phyloP scores from a whole-genome alignment of 768 basidiomycete species.

The Rhizopogon vulgaris region DNA sequence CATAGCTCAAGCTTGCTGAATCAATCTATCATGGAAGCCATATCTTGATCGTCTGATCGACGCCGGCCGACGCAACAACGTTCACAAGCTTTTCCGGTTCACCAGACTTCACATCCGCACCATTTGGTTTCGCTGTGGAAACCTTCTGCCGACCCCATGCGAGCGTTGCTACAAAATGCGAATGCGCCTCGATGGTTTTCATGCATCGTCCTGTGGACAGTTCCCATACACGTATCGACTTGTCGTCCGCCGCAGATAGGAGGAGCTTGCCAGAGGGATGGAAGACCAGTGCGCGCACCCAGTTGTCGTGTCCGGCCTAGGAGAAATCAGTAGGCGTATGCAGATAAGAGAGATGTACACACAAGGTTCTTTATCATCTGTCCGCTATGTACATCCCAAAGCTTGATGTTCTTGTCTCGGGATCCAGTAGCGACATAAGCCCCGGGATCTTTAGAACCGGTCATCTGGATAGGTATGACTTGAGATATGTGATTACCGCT shows the following conservation, averaged over 20 bases:
- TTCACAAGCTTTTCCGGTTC: slow-evolving; percentile 57
- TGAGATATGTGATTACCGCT: not conserved
- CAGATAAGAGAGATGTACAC: slow-evolving; percentile 15
- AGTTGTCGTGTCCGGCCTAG: slow-evolving; percentile 80
- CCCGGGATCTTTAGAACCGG: slow-evolving; percentile 46
- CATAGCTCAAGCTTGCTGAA: not conserved
- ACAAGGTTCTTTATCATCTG: slow-evolving; percentile 77
- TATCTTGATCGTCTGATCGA: slow-evolving; percentile 62
- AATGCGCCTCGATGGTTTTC: slow-evolving; percentile 84
- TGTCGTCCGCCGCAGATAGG: slow-evolving; percentile 89
- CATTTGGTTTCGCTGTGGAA: slow-evolving; percentile 33
- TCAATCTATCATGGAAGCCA: slow-evolving; percentile 46
- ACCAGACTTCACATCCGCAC: slow-evolving; percentile 25
- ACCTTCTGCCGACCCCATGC: slow-evolving; percentile 67
- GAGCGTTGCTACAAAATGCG: slow-evolving; percentile 75
- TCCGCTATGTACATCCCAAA: slow-evolving; percentile 85
- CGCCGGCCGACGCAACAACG: slow-evolving; percentile 63
- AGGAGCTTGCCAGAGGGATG: slow-evolving; percentile 88
- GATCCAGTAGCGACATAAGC: slow-evolving; percentile 75
- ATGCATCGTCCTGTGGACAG: slow-evolving; percentile 77
- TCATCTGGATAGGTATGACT: slow-evolving; percentile 31
- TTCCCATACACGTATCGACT: slow-evolving; percentile 89
- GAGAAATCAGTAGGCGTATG: slow-evolving; percentile 5
- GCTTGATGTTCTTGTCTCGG: slow-evolving; percentile 85
- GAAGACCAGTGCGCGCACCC: slow-evolving; percentile 84